A percentile compares a stretch with the other conserved stretches of the same genome.
phyloP scores from a whole-genome alignment of 2,329 filamentous ascomycete genomes.

The Macrophomina phaseolina region DNA sequence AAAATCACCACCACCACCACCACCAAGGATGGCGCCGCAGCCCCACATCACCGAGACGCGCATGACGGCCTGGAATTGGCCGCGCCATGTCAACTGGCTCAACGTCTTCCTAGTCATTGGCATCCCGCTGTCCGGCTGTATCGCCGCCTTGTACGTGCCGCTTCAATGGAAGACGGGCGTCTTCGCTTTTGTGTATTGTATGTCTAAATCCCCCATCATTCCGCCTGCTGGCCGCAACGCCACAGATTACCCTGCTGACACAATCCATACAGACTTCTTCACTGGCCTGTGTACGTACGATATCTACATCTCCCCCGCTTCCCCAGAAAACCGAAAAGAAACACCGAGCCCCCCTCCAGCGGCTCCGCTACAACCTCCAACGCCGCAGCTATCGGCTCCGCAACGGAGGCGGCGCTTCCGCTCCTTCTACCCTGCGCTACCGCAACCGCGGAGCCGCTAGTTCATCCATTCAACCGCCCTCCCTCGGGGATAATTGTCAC shows the following conservation, averaged over 20 bases:
- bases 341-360: neutral
- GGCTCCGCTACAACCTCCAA: constrained; percentile 2
- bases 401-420: neutral
- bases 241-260: neutral
- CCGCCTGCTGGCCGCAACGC: too few relatives aligned
- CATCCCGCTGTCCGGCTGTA: constrained; percentile 74
- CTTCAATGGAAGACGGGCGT: constrained; percentile 72
- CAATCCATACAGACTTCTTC: constrained; percentile 64
- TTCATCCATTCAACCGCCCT: too few relatives aligned
- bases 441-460: neutral
- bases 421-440: neutral
- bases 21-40: constrained; percentile 10
- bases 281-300: constrained; percentile 62
- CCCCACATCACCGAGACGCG: constrained; percentile 80
- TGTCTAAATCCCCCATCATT: neutral
- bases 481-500: too few relatives aligned
- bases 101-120: constrained; percentile 82
- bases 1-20: neutral
- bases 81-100: constrained; percentile 93
- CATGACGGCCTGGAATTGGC: constrained; percentile 83
- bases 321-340: neutral
- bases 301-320: neutral
- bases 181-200: constrained; percentile 73
- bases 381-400: neutral
- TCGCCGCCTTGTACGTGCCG: constrained; percentile 78